Base-by-base conservation (phyloP, 2,329 filamentous ascomycete species). In the Sarocladiaceae sp. region DNA sequence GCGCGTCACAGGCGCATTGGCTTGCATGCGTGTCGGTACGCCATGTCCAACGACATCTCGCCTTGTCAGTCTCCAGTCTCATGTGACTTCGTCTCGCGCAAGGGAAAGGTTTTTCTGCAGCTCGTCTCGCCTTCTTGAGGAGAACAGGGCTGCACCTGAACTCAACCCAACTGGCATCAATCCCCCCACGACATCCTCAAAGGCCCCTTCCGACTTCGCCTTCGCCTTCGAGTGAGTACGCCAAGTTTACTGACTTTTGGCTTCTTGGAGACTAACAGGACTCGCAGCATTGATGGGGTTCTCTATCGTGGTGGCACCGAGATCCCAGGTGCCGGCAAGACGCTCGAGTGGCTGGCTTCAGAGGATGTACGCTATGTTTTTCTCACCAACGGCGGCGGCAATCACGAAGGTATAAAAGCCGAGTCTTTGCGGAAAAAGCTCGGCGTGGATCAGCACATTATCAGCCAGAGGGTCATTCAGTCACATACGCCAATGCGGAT, bases 321-420 rank as follows among this genome's bases (percentile, higher is more conserved):
- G 3, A 82, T 97, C 37, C 84, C 88, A 2, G 84, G 86, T 24
- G 91, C 93, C 2, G 71, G 79, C 1, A 74, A 86, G 56, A 83
- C 81, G 56, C 80, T 97, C 16, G 10, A 19, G 11, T 24, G 37
- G 7, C 4, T n/a, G n/a, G 80, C 89, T 53, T 66, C 74, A 37
- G 75, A 89, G 57, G 73, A 78, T 37, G 88, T 96, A 35, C 90
- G 90, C 11, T 97, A 95, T 67, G 91, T 98, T 56, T 79, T 98
- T 26, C 74, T 98, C 50, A 98, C 93, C 47, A 98, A 98, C 65
- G 93, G 93, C 54, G 93, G 93, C 47, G 45, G 45, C 40, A 88
- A 85, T 58, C 79, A 82, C 50, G 91, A 97, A 65, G 51, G 57
- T 15, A 58, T 55, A 33, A 66, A 66, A 46, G 60, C 51, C 10